These are phyloP conservation scores for Penicillium coffeae DNA, from an alignment of 495 filamentous ascomycete genomes.

Conservation along the genomic window DNA sequence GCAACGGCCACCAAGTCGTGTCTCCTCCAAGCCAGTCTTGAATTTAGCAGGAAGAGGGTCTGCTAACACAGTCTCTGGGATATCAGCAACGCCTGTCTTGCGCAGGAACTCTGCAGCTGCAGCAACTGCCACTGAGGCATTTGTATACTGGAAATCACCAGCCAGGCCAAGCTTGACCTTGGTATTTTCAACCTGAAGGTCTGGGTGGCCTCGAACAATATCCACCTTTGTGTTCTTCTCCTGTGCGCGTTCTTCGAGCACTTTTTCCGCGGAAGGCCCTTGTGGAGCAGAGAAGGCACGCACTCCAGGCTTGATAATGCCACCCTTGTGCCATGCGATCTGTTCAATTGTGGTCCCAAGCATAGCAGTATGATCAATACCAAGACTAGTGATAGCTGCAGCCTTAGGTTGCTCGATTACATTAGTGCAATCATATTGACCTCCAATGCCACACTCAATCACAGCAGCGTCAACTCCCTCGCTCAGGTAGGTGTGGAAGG, in stretches of 20 bases:
- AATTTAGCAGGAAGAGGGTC: conserved; percentile 61
- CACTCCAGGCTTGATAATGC: conserved; percentile 74
- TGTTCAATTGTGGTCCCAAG: conserved; percentile 81
- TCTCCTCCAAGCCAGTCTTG: conserved; percentile 66
- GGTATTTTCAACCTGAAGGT: conserved; percentile 43
- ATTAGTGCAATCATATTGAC: conserved; percentile 92
- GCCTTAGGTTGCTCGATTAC: conserved; percentile 72
- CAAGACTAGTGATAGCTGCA: conserved; percentile 75
- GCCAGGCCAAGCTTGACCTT: conserved; percentile 68
- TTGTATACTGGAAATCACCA: conserved; percentile 79
- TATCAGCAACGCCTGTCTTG: conserved; percentile 35
- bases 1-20: conserved; percentile 77
- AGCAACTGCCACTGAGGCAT: conserved; percentile 78
- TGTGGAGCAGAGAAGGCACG: conserved; percentile 76
- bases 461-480: conserved; percentile 79
- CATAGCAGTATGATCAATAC: conserved; percentile 81
- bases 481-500: conserved; percentile 77
- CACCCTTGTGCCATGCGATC: conserved; percentile 97
- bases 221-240: conserved; percentile 60
- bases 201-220: conserved; percentile 59
- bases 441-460: conserved; percentile 91
- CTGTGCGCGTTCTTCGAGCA: conserved; percentile 65
- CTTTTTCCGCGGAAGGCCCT: conserved; percentile 56
- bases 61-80: conserved; percentile 46
- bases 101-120: conserved; percentile 61